Evolutionary conservation across 1,139 yeast genomes (phyloP), one percentile per base, ranked within the genome.

Genomic region (Zygoascus meyerae): DNA sequence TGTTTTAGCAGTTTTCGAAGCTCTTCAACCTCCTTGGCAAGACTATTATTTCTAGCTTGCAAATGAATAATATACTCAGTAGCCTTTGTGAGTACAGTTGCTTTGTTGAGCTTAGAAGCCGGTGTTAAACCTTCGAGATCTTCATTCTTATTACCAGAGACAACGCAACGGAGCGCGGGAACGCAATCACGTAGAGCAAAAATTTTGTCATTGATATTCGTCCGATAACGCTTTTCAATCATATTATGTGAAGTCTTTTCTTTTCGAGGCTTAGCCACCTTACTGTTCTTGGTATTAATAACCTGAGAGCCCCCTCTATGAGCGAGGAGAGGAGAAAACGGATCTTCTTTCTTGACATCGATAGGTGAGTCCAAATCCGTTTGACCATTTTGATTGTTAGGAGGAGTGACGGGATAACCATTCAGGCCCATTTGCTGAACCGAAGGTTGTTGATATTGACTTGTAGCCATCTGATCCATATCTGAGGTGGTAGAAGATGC

Each of bases 61-160:
- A 90, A 72, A 65, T 89, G 95, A 56, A 77, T 75, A 57, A 90
- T 89, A 61, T 89, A 90, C 64, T 89, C 97, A 2, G 94, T 85
- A 4, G 97, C 95, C 62, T 89, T 86, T 44, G 87, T 77, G 53
- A 90, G 73, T 28, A 90, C 89, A 44, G 87, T 83, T 6, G 96
- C 97, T 65, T 90, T 90, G 67, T 87, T 89, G 55, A 89, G 73
- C 61, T 86, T 87, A 46, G 79, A 71, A 2, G 96, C 95, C 0
- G 96, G 96, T n/a, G 82, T 75, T 49, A 89, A 73, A 1, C 96
- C 96, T 58, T 87, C 96, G 52, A 89, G 69, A 52, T 82, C 72
- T 38, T 65, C 71, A 18, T 66, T 66, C 7, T 70, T 71, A 31
- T 56, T 56, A 32, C 62, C 62, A 34, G 55, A 48, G 14, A 58